Evolutionary conservation across 805 yeast genomes (phyloP), one percentile per base, ranked within the genome.

Genomic region (Myxozyma kluyveri): DNA sequence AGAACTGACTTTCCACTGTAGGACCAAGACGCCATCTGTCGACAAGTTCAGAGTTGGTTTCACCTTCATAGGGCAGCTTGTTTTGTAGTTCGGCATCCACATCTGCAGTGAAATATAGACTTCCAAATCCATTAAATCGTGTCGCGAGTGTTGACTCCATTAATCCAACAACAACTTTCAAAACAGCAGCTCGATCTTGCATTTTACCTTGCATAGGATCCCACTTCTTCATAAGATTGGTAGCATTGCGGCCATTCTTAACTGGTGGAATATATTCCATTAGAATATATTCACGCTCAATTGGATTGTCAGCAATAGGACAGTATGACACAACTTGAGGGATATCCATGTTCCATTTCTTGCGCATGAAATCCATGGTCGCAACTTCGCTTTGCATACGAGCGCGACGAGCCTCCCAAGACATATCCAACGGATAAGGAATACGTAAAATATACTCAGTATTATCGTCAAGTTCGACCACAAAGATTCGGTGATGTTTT

Each of bases 1-100:
- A 83, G 67, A 82, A 86, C 12, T 81, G 77, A 60, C 85, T 78
- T 68, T 91, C 97, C 27, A 81, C 82, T 22, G 87, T 79, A n/a
- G 96, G 93, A 4, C 99, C 98, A 60, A 91, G 81, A 65, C 84
- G 77, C 95, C 95, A 90, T 72, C 96, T 80, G 56, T 79, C 76
- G 47, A 73, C 72, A 42, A 86, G 70, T 32, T 68, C 70, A 6
- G 75, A 69, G 45, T 80, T 71, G 17, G 75, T 69, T 68, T 88
- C 96, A 12, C 82, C 86, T 3, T 78, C 82, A 61, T 84, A 87
- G 19, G 80, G 66, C 14, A 73, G 64, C 37, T 68, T 73, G 31
- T 52, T 56, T 54, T 77, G 81, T 35, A 72, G 67, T 26, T 62
- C 61, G 2, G 75, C 72, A 35, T 69, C 69, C 19, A 82, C 83